A percentile compares a stretch with the other conserved stretches of the same genome.
Evolutionary conservation across 1,284 basidiomycete species (phyloP).

Genomic region (Irpex rosettiformis): DNA sequence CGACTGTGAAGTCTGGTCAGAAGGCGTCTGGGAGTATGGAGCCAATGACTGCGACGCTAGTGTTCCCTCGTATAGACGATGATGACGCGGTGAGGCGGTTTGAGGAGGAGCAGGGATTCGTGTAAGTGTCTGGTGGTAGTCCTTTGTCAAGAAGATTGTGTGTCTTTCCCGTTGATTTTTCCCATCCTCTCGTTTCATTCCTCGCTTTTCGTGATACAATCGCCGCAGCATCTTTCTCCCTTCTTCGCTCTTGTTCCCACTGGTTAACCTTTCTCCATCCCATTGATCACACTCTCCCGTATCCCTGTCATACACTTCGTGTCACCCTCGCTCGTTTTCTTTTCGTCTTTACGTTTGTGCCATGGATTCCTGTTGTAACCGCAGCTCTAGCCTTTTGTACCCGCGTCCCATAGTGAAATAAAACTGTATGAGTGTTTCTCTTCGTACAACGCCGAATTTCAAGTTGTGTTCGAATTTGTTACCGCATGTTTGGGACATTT

Average conservation of each 20-base stretch:
- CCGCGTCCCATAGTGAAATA: neutral
- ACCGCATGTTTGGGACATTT: no score
- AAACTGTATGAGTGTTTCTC: no score
- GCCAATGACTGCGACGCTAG: neutral
- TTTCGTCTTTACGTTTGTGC: neutral
- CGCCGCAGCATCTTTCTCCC: neutral
- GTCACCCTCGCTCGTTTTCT: neutral
- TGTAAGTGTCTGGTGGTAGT: neutral
- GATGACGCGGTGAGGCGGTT: slow-evolving; percentile 1
- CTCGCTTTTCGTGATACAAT: neutral
- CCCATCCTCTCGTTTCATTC: neutral
- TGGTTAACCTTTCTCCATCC: neutral
- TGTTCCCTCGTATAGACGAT: slow-evolving; percentile 1
- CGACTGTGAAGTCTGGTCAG: neutral
- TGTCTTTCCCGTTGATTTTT: neutral
- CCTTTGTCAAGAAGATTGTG: neutral
- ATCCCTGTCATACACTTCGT: neutral
- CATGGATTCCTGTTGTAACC: neutral
- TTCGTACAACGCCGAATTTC: no score
- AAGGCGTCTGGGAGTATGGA: neutral
- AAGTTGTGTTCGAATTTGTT: no score
- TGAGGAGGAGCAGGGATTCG: slow-evolving; percentile 1
- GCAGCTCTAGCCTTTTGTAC: neutral
- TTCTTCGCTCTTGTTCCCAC: neutral
- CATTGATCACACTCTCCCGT: neutral